These are phyloP conservation scores for Amylocarpus encephaloides DNA, from an alignment of 2,329 filamentous ascomycete genomes.

Conservation along the genomic window DNA sequence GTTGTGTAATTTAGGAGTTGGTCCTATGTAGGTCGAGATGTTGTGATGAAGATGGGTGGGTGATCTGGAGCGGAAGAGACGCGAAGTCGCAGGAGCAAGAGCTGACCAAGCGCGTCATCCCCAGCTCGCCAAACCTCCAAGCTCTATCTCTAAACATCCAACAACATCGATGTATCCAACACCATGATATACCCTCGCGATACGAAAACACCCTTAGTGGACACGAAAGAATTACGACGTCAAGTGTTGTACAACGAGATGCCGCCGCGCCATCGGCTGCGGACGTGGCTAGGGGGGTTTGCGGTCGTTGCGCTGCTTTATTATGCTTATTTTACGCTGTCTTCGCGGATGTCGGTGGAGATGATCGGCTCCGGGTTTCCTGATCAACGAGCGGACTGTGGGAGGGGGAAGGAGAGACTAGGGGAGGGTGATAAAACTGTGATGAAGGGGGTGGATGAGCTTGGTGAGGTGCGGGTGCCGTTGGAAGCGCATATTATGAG, in stretches of 20 bases:
- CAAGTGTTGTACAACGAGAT: slow-evolving; percentile 3
- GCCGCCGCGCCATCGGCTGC: slow-evolving; percentile 11
- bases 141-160: background rate
- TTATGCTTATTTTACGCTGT: slow-evolving; percentile 9
- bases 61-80: too few species aligned
- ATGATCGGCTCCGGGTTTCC: background rate
- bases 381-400: background rate
- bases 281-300: slow-evolving; percentile 19
- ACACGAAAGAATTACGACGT: slow-evolving; percentile 9
- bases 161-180: slow-evolving; percentile 12
- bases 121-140: background rate
- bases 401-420: background rate
- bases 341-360: background rate
- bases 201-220: slow-evolving; percentile 12
- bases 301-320: slow-evolving; percentile 21
- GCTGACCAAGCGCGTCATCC: too few species aligned
- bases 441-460: background rate
- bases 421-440: background rate
- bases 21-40: too few species aligned
- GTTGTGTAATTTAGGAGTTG: too few species aligned
- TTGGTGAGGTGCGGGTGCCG: slow-evolving; percentile 43
- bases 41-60: too few species aligned
- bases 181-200: slow-evolving; percentile 16
- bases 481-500: slow-evolving; percentile 95
- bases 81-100: too few species aligned